Evolutionary conservation across 1,284 basidiomycete species (phyloP).

Genomic region (Rhizoctonia solani): DNA sequence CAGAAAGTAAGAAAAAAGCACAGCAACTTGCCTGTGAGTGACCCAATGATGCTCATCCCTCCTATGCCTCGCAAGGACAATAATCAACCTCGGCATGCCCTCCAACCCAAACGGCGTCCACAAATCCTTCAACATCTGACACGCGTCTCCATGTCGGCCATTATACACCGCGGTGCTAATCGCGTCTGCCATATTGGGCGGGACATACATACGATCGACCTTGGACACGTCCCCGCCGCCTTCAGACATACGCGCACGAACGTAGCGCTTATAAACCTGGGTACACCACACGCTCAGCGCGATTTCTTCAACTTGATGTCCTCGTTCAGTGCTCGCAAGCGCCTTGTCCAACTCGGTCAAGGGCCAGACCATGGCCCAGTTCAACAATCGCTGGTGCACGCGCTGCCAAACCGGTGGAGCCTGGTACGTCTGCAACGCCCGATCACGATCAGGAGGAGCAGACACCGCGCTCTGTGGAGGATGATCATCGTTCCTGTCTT

Average conservation of each 20-base stretch:
- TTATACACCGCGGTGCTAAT: slow-evolving; percentile 89
- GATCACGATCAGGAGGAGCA: slow-evolving; percentile 61
- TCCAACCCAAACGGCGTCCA: slow-evolving; percentile 85
- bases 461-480: slow-evolving; percentile 51
- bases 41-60: slow-evolving; percentile 82
- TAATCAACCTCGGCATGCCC: slow-evolving; percentile 73
- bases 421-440: slow-evolving; percentile 45
- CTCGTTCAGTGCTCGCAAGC: slow-evolving; percentile 78
- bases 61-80: slow-evolving; percentile 78
- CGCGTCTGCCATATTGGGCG: slow-evolving; percentile 87
- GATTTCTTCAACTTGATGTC: slow-evolving; percentile 83
- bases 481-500: slow-evolving; percentile 48
- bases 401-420: slow-evolving; percentile 78
- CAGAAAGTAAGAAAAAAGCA: too few species aligned
- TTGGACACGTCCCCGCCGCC: slow-evolving; percentile 42
- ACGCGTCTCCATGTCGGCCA: slow-evolving; percentile 81
- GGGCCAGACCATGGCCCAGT: slow-evolving; percentile 89
- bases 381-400: slow-evolving; percentile 77
- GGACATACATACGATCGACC: slow-evolving; percentile 86
- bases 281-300: slow-evolving; percentile 87
- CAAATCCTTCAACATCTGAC: slow-evolving; percentile 78
- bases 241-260: slow-evolving; percentile 79
- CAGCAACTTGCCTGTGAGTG: slow-evolving; percentile 66
- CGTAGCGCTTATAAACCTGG: slow-evolving; percentile 88
- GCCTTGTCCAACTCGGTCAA: slow-evolving; percentile 75